Evolutionary conservation across 495 filamentous ascomycete genomes (phyloP).

Genomic region (Aspergillus conjunctus): DNA sequence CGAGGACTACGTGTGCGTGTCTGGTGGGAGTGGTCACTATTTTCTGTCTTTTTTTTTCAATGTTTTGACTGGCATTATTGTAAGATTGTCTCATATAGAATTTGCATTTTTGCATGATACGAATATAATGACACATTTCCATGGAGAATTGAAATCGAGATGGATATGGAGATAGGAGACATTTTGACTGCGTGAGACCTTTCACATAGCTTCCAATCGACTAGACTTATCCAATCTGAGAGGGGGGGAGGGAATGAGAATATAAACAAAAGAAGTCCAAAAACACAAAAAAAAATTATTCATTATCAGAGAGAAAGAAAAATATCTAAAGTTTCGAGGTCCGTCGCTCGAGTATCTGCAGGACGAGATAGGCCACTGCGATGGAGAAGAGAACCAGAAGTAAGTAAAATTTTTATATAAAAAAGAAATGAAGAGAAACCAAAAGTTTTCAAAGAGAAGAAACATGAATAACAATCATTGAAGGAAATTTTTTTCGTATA

Average conservation of each 20-base stretch:
- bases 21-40: neutral
- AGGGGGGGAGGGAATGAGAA: neutral
- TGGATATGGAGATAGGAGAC: no score
- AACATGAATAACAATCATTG: neutral
- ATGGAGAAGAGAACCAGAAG: slow-evolving; percentile 25
- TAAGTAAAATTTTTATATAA: slow-evolving; percentile 5
- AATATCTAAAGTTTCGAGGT: slow-evolving; percentile 33
- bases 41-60: neutral
- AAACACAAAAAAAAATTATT: neutral
- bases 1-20: neutral
- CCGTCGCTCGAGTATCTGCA: slow-evolving; percentile 37
- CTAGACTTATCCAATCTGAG: no score
- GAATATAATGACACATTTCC: neutral
- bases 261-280: neutral
- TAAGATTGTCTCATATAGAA: slow-evolving; percentile 1
- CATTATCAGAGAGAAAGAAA: neutral
- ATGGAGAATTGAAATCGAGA: neutral
- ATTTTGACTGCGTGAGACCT: no score
- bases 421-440: neutral
- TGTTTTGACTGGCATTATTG: neutral
- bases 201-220: no score
- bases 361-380: slow-evolving; percentile 40
- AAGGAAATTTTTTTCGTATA: neutral
- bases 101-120: neutral
- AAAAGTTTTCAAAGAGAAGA: neutral